Percentiles rank a stretch among this genome's conserved stretches.
These are phyloP conservation scores for Backusella westeae DNA, from an alignment of 192 early-diverging fungal species.

Conservation along the genomic window DNA sequence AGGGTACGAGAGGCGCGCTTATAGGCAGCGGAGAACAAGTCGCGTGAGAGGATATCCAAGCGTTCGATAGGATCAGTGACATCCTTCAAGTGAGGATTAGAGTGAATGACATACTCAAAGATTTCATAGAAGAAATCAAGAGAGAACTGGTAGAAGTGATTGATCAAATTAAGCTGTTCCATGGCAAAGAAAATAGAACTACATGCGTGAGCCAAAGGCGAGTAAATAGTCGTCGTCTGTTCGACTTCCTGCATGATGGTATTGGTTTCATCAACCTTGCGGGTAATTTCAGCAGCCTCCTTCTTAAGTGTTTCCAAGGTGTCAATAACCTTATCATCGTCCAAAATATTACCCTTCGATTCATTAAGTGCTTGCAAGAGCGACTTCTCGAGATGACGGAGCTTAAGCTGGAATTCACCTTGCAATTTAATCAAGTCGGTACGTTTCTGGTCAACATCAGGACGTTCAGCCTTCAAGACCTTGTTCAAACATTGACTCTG, in stretches of 20 bases:
- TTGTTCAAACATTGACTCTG: constrained; percentile 97
- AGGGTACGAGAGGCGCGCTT: constrained; percentile 78
- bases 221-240: constrained; percentile 82
- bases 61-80: constrained; percentile 68
- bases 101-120: constrained; percentile 83
- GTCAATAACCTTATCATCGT: constrained; percentile 93
- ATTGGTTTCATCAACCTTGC: constrained; percentile 94
- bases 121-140: constrained; percentile 94
- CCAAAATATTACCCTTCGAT: constrained; percentile 94
- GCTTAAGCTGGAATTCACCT: constrained; percentile 93
- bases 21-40: constrained; percentile 84
- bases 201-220: constrained; percentile 88
- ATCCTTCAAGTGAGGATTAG: constrained; percentile 63
- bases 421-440: constrained; percentile 92
- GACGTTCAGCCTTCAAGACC: constrained; percentile 92
- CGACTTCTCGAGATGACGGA: constrained; percentile 92
- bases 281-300: constrained; percentile 92
- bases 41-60: constrained; percentile 70
- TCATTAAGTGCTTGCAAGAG: constrained; percentile 92
- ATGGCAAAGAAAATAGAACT: constrained; percentile 96
- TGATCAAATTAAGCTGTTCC: constrained; percentile 85
- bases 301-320: constrained; percentile 95
- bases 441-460: constrained; percentile 93
- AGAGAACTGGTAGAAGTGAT: constrained; percentile 99
- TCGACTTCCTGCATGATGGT: constrained; percentile 95